A percentile compares a stretch with the other conserved stretches of the same genome.
phyloP scores from a whole-genome alignment of 2,329 filamentous ascomycete species.

The Alternaria angustiovoidea region DNA sequence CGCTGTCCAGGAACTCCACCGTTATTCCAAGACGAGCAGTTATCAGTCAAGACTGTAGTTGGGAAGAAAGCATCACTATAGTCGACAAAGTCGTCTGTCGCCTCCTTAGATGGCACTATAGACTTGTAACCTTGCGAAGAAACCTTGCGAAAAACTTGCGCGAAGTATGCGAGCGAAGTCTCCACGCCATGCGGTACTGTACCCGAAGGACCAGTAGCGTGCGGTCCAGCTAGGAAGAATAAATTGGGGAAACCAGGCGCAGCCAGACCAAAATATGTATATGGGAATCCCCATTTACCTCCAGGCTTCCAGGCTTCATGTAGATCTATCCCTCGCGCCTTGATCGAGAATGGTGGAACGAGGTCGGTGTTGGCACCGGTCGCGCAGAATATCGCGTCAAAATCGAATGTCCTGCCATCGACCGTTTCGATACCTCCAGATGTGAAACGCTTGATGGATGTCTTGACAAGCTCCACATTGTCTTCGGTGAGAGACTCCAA shows the following conservation, averaged over 20 bases:
- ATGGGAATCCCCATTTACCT: conserved; percentile 68
- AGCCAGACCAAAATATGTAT: conserved; percentile 71
- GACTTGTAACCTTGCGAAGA: conserved; percentile 71
- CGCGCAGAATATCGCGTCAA: conserved; percentile 65
- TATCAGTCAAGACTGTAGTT: conserved; percentile 64
- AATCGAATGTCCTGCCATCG: conserved; percentile 49
- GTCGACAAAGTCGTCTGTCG: conserved; percentile 70
- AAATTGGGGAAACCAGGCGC: conserved; percentile 74
- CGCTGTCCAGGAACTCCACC: conserved; percentile 65
- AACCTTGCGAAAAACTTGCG: conserved; percentile 73
- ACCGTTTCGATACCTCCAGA: conserved; percentile 49
- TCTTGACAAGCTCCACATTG: conserved; percentile 53
- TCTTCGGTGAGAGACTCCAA: conserved; percentile 53
- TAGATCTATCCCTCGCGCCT: conserved; percentile 63
- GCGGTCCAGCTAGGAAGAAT: conserved; percentile 66
- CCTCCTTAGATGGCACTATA: conserved; percentile 64
- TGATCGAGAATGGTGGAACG: conserved; percentile 67
- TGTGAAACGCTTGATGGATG: conserved; percentile 51
- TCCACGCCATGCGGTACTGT: conserved; percentile 74
- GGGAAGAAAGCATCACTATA: conserved; percentile 63
- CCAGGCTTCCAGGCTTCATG: conserved; percentile 64
- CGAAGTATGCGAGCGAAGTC: conserved; percentile 70
- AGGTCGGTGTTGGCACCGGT: conserved; percentile 68
- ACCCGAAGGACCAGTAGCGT: conserved; percentile 59
- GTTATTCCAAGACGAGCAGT: conserved; percentile 77